These are phyloP conservation scores for Saccharomycopsis hybrid DNA, from an alignment of 1,139 yeast species.

Conservation along the genomic window DNA sequence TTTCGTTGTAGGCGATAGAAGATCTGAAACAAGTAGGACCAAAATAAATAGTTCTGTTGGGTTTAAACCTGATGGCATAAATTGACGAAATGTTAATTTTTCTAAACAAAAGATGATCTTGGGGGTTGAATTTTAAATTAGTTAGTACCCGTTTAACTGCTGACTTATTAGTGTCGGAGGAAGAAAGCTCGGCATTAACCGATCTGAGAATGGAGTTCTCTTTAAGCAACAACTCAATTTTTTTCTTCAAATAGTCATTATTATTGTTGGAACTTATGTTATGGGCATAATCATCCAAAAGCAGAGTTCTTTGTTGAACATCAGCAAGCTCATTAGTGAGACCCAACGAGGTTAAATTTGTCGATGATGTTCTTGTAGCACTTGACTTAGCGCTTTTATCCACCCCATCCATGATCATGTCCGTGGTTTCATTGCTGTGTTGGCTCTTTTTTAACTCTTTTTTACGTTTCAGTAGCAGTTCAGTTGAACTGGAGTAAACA, in stretches of 20 bases:
- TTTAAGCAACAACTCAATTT: slow-evolving; percentile 12
- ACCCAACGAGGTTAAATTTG: neutral
- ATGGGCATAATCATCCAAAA: slow-evolving; percentile 5
- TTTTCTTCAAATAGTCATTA: slow-evolving; percentile 3
- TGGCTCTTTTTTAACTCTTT: slow-evolving; percentile 1
- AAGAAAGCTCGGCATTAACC: neutral
- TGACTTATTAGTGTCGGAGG: too few relatives aligned
- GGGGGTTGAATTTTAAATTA: too few relatives aligned
- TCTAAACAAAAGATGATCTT: slow-evolving; percentile 1
- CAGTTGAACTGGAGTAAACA: slow-evolving; percentile 3
- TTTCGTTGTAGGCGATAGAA: slow-evolving; percentile 11
- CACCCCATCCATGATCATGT: too few relatives aligned
- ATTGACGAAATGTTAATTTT: slow-evolving; percentile 6
- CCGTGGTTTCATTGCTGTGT: neutral
- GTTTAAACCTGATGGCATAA: slow-evolving; percentile 13
- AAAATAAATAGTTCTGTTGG: slow-evolving; percentile 18
- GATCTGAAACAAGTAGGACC: slow-evolving; percentile 21
- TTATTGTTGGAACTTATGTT: neutral
- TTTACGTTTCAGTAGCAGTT: slow-evolving; percentile 5
- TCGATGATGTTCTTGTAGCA: neutral
- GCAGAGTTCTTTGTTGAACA: slow-evolving; percentile 3
- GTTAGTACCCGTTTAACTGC: too few relatives aligned
- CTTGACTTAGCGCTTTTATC: too few relatives aligned
- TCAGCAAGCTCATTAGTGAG: slow-evolving; percentile 1
- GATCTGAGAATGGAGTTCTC: slow-evolving; percentile 13